Conservation (phyloP, 805 yeast species). For the Henningerozyma blattae region DNA sequence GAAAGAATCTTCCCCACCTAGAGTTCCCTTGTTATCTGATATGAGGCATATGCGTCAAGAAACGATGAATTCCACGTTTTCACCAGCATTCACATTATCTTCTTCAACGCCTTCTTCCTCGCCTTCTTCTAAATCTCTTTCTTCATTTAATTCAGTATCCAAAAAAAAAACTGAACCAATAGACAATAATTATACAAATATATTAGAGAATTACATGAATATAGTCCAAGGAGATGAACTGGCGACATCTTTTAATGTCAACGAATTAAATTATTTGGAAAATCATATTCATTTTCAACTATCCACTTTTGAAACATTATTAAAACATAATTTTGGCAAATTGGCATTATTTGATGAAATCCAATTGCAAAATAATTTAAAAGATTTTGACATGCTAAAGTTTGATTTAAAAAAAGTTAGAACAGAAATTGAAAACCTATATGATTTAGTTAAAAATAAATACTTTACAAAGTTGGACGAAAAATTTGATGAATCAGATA, state of each 20-base stretch:
- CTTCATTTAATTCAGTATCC: conserved; percentile 6
- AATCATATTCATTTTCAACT: conserved; percentile 14
- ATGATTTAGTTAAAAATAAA: conserved; percentile 17
- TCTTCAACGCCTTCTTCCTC: conserved; percentile 6
- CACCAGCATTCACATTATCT: conserved; percentile 3
- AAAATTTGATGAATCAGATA: conserved; percentile 18
- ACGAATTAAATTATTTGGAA: conserved; percentile 14
- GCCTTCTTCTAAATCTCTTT: conserved; percentile 2
- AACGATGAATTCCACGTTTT: no score
- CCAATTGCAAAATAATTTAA: conserved; percentile 17
- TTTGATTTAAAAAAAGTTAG: conserved; percentile 20
- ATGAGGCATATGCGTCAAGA: no score
- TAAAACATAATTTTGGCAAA: conserved; percentile 14
- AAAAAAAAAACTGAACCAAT: no score
- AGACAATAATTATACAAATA: no score
- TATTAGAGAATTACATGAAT: neutral
- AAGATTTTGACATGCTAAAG: conserved; percentile 16
- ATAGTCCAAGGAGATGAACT: neutral
- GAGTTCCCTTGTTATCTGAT: neutral
- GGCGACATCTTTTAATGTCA: conserved; percentile 6
- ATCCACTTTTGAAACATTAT: conserved; percentile 13
- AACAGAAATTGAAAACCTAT: conserved; percentile 12
- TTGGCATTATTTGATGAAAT: conserved; percentile 18
- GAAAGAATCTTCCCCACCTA: neutral
- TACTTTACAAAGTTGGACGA: conserved; percentile 19